Evolutionary conservation across 176 grass and related monocot species (phyloP).

Genomic region (Cenchrus purpureus): DNA sequence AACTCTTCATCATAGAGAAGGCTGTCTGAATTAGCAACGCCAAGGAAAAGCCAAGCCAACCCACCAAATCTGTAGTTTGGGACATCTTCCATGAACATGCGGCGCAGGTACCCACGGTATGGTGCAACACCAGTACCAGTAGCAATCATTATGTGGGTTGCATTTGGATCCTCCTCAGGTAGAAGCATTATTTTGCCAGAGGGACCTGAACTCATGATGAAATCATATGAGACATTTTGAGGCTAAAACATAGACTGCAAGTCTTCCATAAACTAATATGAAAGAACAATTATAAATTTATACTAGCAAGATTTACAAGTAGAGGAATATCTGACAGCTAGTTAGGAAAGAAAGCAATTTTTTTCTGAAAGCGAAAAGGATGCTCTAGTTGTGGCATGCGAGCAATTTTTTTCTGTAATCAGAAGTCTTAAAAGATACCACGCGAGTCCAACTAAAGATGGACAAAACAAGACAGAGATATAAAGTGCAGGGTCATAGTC

Average conservation of each 20-base stretch:
- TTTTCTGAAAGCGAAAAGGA: not conserved
- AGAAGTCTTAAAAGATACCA: not conserved
- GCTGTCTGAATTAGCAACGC: conserved; percentile 84
- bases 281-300: conserved; percentile 11
- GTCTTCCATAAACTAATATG: conserved; percentile 13
- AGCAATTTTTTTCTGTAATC: not conserved
- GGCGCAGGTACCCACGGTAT: conserved; percentile 82
- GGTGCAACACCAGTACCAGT: conserved; percentile 94
- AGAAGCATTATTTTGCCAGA: conserved; percentile 99
- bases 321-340: conserved; percentile 13
- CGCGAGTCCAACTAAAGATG: conserved; percentile 9
- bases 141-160: conserved; percentile 97
- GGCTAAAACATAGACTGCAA: not conserved
- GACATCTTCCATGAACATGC: conserved; percentile 97
- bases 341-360: not conserved
- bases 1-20: conserved; percentile 94
- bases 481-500: not conserved
- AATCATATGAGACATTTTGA: conserved; percentile 22
- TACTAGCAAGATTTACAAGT: not conserved
- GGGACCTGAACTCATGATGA: conserved; percentile 60
- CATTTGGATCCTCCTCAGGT: conserved; percentile 84
- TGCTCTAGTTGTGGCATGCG: not conserved
- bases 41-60: conserved; percentile 94
- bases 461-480: not conserved
- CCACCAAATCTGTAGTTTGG: conserved; percentile 82